phyloP scores from a whole-genome alignment of 768 basidiomycete genomes.

The Dioszegia hungarica region DNA sequence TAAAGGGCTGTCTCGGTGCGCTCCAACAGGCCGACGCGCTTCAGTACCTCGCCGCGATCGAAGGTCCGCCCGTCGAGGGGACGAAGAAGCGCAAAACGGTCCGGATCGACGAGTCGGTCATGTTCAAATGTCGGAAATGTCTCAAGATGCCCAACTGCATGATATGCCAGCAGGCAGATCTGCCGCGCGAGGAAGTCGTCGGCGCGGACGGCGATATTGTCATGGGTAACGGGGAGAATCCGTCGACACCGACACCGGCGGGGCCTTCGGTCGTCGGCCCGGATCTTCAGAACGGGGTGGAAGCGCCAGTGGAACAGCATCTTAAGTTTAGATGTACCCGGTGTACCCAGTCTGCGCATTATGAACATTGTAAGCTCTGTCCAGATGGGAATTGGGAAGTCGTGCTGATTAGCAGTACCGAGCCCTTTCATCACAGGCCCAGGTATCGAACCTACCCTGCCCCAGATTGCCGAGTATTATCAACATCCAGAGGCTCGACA shows the following conservation, averaged over 20 bases:
- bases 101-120: conserved; percentile 26
- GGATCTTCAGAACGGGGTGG: no score
- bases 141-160: conserved; percentile 21
- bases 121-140: conserved; percentile 27
- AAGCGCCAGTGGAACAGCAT: no score
- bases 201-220: not conserved
- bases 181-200: not conserved
- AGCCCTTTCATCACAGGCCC: conserved; percentile 49
- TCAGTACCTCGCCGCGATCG: conserved; percentile 8
- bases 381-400: not conserved
- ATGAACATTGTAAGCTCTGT: conserved; percentile 56
- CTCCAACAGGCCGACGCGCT: conserved; percentile 26
- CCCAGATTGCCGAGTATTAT: conserved; percentile 29
- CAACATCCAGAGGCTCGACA: conserved; percentile 14
- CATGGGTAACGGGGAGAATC: no score
- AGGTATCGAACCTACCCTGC: conserved; percentile 55
- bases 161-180: conserved; percentile 22
- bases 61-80: conserved; percentile 24
- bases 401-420: conserved; percentile 35
- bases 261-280: no score
- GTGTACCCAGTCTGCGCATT: conserved; percentile 80
- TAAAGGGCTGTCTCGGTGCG: conserved; percentile 26
- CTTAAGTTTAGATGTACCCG: conserved; percentile 76
- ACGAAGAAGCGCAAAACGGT: conserved; percentile 19
- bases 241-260: no score